A percentile compares a stretch with the other conserved stretches of the same genome.
Evolutionary conservation across 2,329 filamentous ascomycete species (phyloP).

Genomic region (Colletotrichum sp.): DNA sequence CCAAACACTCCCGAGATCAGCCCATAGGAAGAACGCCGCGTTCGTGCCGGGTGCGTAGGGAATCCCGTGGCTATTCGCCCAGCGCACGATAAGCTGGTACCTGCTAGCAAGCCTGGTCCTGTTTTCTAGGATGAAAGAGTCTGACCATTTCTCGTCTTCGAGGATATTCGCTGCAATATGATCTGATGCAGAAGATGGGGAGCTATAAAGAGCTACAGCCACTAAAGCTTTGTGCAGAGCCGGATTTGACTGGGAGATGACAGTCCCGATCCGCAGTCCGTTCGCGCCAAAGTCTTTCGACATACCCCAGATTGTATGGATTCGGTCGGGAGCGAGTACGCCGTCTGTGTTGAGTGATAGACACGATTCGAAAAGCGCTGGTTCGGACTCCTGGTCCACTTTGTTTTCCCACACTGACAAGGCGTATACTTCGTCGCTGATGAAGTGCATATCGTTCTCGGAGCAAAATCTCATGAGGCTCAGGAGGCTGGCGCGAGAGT

Average conservation of each 20-base stretch:
- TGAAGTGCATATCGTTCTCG: conserved; percentile 43
- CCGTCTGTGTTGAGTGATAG: conserved; percentile 32
- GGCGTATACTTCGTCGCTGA: conserved; percentile 55
- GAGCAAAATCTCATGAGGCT: neutral
- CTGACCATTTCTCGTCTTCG: conserved; percentile 32
- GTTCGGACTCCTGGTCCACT: conserved; percentile 37
- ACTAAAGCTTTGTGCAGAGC: conserved; percentile 25
- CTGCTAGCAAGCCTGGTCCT: conserved; percentile 39
- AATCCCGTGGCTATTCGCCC: conserved; percentile 44
- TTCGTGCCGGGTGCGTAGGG: conserved; percentile 51
- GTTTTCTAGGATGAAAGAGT: conserved; percentile 49
- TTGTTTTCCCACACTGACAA: conserved; percentile 45
- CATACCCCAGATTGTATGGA: conserved; percentile 42
- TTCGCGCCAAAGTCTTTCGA: conserved; percentile 47
- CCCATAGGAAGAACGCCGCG: conserved; percentile 61
- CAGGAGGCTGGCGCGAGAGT: neutral
- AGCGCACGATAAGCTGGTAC: conserved; percentile 40
- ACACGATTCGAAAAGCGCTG: conserved; percentile 44
- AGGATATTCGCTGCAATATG: conserved; percentile 15
- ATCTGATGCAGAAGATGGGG: neutral
- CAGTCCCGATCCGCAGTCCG: conserved; percentile 44
- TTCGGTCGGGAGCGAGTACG: conserved; percentile 40
- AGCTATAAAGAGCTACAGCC: neutral
- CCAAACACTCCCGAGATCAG: conserved; percentile 53
- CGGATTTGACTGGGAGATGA: conserved; percentile 22